A percentile compares a stretch with the other conserved stretches of the same genome.
Evolutionary conservation across 352 stramenopile species (phyloP).

Genomic region (Phytophthora foliorum): DNA sequence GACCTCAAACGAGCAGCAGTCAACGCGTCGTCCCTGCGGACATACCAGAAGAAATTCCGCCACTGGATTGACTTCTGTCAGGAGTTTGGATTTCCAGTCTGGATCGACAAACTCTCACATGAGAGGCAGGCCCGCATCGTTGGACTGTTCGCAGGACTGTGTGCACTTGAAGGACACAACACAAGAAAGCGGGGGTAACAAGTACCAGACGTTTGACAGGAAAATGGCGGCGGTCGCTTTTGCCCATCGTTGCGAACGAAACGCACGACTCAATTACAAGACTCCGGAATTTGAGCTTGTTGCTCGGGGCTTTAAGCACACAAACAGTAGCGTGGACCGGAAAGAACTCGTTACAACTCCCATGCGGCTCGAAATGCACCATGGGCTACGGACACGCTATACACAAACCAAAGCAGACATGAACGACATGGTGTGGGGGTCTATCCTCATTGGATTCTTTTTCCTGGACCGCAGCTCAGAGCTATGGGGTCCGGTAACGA

Average conservation of each 20-base stretch:
- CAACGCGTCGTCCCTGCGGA: too few species aligned
- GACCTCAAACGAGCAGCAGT: too few species aligned
- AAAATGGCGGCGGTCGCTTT: conserved; percentile 15
- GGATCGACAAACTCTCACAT: too few species aligned
- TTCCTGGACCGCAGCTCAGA: conserved; percentile 31
- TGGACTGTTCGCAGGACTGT: not conserved
- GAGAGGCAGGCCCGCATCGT: too few species aligned
- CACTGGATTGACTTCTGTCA: too few species aligned
- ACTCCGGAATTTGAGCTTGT: conserved; percentile 36
- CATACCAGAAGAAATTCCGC: too few species aligned
- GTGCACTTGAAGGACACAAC: not conserved
- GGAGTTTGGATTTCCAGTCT: too few species aligned
- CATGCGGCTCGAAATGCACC: conserved; percentile 25
- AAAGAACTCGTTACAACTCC: conserved; percentile 34
- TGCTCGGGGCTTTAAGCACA: conserved; percentile 31
- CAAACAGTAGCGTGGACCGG: conserved; percentile 32
- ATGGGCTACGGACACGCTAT: not conserved
- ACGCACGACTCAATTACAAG: conserved; percentile 33
- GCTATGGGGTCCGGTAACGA: conserved; percentile 3
- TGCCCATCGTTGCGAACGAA: conserved; percentile 13
- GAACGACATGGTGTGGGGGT: conserved; percentile 10
- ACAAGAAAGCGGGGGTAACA: not conserved
- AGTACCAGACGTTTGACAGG: not conserved
- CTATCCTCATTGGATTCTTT: conserved; percentile 23
- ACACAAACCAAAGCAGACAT: not conserved